Base-by-base conservation (phyloP, 2,329 filamentous ascomycete species). In the Sclerotinia subarctica region DNA sequence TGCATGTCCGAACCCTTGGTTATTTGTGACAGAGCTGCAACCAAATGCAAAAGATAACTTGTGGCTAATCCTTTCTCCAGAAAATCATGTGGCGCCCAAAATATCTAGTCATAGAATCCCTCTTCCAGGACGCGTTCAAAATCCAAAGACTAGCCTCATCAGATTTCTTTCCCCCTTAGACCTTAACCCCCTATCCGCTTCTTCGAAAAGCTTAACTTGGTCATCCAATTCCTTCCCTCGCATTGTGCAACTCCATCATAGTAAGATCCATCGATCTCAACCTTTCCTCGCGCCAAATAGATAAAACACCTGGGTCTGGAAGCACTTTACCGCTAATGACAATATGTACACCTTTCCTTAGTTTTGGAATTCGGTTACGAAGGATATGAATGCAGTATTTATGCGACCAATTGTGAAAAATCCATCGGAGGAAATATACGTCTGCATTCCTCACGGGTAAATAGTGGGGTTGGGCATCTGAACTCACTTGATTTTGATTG, bases 371-470 rank as follows among this genome's bases (percentile, higher is more conserved):
- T 26, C 83, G 71, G 15, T 74, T 77, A 42, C 74, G 75, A 8
- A 78, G 73, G 53, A 82, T 81, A 47, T 72, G 70, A 21, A 78
- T 71, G 1, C 73, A 73, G 59, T 80, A 76, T n/a, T 77, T 76
- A 35, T 83, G 80, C 0, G 81, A 78, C 80, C 81, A 83, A 73
- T 83, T 80, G 71, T 84, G 82, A 42, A 85, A 74, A 62, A 84
- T 81, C 73, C 78, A 77, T 24, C 81, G 80, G 65, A 84, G 75
- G 66, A 83, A 76, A 74, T 82, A 84, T 17, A 82, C 76, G 38
- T 80, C 79, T 6, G 80, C 82, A 17, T 49, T 51, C 17, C 59
- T 52, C 13, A 70, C 32, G 4, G 64, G 64, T 24, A n/a, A n/a
- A n/a, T n/a, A n/a, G n/a, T n/a, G n/a, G n/a, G n/a, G n/a, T n/a